phyloP scores from a whole-genome alignment of 2,329 filamentous ascomycete species.

The Neofusicoccum umdonicola region DNA sequence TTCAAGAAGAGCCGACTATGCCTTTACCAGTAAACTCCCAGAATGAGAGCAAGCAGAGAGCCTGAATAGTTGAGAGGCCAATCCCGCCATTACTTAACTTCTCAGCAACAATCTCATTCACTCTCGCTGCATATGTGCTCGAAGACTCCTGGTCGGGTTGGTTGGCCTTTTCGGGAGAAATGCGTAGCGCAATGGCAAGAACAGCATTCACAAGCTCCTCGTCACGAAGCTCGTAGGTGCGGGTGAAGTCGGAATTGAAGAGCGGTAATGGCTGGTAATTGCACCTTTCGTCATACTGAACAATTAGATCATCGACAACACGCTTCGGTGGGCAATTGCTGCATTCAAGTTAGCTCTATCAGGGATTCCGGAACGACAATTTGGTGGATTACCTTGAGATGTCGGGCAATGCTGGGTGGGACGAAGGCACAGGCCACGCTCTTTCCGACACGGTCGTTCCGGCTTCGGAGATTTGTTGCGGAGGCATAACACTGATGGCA shows the following conservation, averaged over 20 bases:
- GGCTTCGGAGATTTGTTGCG: background rate
- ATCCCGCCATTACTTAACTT: background rate
- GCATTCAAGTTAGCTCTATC: background rate
- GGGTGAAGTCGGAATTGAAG: background rate
- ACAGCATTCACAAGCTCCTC: background rate
- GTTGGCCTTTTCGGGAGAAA: background rate
- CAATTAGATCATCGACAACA: background rate
- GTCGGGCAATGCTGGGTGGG: background rate
- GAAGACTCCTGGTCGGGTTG: background rate
- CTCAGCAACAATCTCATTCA: background rate
- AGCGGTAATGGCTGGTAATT: slow-evolving; percentile 1
- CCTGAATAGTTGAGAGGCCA: background rate
- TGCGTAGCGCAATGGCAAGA: background rate
- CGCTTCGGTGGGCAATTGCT: background rate
- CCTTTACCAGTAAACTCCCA: background rate
- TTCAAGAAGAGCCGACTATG: no score
- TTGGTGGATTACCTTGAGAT: background rate
- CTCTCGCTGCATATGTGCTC: background rate
- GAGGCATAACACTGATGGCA: background rate
- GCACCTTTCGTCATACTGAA: background rate
- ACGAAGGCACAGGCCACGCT: background rate
- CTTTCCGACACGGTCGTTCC: background rate
- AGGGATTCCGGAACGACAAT: no score
- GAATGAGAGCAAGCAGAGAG: background rate
- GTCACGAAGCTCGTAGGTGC: background rate